Evolutionary conservation across 768 basidiomycete species (phyloP), one percentile per base, ranked within the genome.

Genomic region (Naematelia aurantialba): DNA sequence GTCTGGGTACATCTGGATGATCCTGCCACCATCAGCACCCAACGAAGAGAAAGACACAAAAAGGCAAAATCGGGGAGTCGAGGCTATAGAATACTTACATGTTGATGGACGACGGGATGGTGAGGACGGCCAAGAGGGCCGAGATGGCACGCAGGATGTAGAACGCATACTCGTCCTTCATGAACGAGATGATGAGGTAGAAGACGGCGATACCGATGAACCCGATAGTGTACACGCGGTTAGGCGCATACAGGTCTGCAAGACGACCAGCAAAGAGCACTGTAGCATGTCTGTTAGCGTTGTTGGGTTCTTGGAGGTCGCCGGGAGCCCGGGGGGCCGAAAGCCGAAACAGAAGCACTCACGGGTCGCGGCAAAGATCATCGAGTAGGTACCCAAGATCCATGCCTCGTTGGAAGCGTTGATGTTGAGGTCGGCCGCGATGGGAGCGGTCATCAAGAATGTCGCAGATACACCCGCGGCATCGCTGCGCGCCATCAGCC

Each of bases 151-250:
- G 70, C 1, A 76, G 66, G 52, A 75, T 63, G 50, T 69, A 72
- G 60, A 76, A 69, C 13, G 70, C 72, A 51, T 68, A 66, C 55
- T 70, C 59, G 56, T 75, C 56, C 24, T 45, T 62, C 68, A 70
- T 72, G 61, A 71, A 74, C 5, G 66, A 68, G 46, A 70, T 68
- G 67, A 69, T 67, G 22, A 76, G 62, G 59, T 67, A 72, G 69
- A 74, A 69, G 42, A 72, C 44, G 30, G 69, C 70, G 31, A 76
- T 60, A 52, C 69, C 69, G 53, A 67, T 57, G 62, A 76, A 74
- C 8, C 74, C 74, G 54, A 65, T 44, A 27, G 68, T 70, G 66
- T 70, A 76, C n/a, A 72, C 57, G 42, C 62, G 52, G 47, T 72
- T 67, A 29, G 72, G 69, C 4, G 69, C 59, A 63, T 67, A 70